Evolutionary conservation across 1,139 yeast genomes (phyloP), one percentile per base, ranked within the genome.

Genomic region (Taiozyma sp.): DNA sequence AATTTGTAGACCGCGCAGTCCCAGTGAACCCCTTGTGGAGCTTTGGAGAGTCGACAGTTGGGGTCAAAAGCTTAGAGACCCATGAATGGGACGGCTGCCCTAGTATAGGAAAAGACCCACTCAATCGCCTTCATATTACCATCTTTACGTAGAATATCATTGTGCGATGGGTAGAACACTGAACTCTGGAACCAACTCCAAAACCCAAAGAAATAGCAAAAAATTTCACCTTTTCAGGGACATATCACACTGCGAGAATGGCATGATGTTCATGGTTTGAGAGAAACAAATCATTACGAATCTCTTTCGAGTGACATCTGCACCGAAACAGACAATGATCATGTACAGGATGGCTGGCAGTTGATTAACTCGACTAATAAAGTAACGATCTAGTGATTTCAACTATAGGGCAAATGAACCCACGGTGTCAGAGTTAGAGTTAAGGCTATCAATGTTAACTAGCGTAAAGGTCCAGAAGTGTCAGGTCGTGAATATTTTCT

Each of bases 1-100:
- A n/a, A n/a, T n/a, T n/a, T n/a, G n/a, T n/a, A n/a, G n/a, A n/a
- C n/a, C n/a, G 50, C 4, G 61, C 52, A 10, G 62, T 29, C 9
- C 44, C 46, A 1, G 73, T 65, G 62, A 71, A 81, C 49, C 86
- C 87, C 48, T 72, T 77, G 44, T 68, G 68, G 59, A 69, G 81
- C 46, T 74, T 64, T 30, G 87, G 87, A 1, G 80, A 72, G 38
- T 81, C 83, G 3, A 66, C 71, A 1, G 87, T 82, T 49, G 73
- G 76, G 76, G 84, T 83, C 5, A 81, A 81, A 27, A 78, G 60
- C 24, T 60, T 59, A 10, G 70, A 69, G 43, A 67, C 62, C 71
- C 71, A 67, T 7, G 70, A 70, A 53, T 65, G 56, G 0, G 71
- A 63, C 3, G 70, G 67, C 50, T 65, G 67, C 8, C 70, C 66